These are phyloP conservation scores for Fagopyrum esculentum DNA, from an alignment of 148 eudicot genomes.

Conservation along the genomic window DNA sequence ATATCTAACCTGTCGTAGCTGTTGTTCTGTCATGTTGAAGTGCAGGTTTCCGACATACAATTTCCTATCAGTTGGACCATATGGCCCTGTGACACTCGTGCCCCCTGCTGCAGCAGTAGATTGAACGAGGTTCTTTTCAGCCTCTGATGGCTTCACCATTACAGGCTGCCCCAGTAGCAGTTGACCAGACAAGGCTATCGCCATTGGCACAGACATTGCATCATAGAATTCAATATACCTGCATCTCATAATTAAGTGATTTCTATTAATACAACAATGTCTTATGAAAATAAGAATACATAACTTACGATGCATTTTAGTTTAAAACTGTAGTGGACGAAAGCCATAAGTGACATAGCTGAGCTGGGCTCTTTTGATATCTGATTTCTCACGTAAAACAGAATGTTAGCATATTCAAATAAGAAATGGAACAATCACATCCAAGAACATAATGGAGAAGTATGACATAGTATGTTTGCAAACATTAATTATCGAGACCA, in stretches of 20 bases:
- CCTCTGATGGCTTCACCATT: constrained; percentile 99
- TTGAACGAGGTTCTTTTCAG: constrained; percentile 98
- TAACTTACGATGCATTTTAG: constrained; percentile 35
- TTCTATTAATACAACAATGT: constrained; percentile 17
- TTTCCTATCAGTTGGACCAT: constrained; percentile 93
- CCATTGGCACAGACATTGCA: constrained; percentile 96
- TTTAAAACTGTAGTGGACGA: constrained; percentile 26
- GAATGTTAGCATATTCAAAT: constrained; percentile 22
- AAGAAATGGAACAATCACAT: too few species aligned
- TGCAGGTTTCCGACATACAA: constrained; percentile 92
- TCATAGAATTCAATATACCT: constrained; percentile 94
- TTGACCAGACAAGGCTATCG: constrained; percentile 90
- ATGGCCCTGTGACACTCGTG: constrained; percentile 69
- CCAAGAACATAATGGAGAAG: too few species aligned
- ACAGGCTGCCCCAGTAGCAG: constrained; percentile 90
- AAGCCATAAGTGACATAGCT: constrained; percentile 32
- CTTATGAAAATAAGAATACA: constrained; percentile 12
- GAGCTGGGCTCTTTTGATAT: constrained; percentile 40
- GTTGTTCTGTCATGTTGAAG: constrained; percentile 90
- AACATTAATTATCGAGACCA: too few species aligned
- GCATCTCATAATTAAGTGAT: constrained; percentile 24
- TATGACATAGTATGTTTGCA: too few species aligned
- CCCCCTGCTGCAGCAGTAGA: constrained; percentile 61
- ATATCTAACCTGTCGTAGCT: constrained; percentile 64
- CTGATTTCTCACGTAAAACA: constrained; percentile 34